Base-by-base conservation (phyloP, 78 protist genomes). In the Dictyostelium citrinum region DNA sequence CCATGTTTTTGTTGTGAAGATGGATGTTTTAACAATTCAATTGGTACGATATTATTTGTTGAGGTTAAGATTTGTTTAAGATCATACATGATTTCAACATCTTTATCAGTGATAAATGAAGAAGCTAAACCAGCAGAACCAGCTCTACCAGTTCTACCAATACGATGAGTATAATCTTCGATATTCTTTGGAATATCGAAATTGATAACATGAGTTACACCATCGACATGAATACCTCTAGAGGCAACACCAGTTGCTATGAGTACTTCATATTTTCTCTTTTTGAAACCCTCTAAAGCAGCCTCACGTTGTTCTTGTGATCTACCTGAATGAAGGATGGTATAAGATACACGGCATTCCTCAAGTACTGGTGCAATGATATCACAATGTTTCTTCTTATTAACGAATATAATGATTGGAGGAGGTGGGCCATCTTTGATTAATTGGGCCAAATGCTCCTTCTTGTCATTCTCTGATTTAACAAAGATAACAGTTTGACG, bases 71-170 rank as follows among this genome's bases (percentile, higher is more conserved):
- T 61, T 74, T 90, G 74, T 78, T 93, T 95, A 37, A 98, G 94
- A 35, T 97, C 97, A 83, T 76, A 92, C 86, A 96, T 67, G 39
- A 97, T 75, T 39, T 74, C 97, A 17, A 77, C 60, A 45, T 98
- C 99, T 39, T 95, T 97, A 27, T 33, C 68, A 35, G 98, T 96
- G 43, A 98, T 41, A 94, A 99, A 90, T 17, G 98, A 91, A 17
- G 81, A 41, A 3, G 99, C 99, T 2, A 72, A 24, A 74, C 99
- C 99, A 5, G 39, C 78, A 58, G 74, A 27, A 24, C 99, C 99
- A 9, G 99, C 99, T 49, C 99, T 94, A n/a, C 99, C 99, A 22
- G 99, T 99, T 14, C 99, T 96, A 24, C 99, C 99, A 45, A 97
- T 95, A 27, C 99, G 96, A 70, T 98, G 99, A 3, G 97, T 95